phyloP scores from a whole-genome alignment of 768 basidiomycete genomes.

The Grammothele lineata region DNA sequence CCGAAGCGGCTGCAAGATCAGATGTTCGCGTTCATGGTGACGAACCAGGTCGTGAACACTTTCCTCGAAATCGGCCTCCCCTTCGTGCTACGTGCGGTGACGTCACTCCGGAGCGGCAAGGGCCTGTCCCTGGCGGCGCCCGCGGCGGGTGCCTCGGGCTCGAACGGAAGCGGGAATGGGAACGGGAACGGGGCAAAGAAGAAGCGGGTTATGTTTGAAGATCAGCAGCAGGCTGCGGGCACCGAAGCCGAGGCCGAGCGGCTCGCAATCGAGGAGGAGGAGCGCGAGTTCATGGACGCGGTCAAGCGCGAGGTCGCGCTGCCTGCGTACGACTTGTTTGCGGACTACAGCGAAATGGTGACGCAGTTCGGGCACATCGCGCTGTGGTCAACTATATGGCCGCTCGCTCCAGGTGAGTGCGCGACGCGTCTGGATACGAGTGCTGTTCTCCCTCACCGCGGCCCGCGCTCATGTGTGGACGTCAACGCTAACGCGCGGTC shows the following conservation, averaged over 20 bases:
- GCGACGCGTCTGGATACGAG: not conserved
- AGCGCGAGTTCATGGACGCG: slow-evolving; percentile 73
- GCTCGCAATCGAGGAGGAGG: slow-evolving; percentile 44
- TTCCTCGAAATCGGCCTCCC: slow-evolving; percentile 82
- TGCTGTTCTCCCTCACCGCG: not conserved
- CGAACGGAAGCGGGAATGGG: slow-evolving; percentile 15
- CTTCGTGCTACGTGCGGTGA: slow-evolving; percentile 60
- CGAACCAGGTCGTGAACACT: slow-evolving; percentile 78
- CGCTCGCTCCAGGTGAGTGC: slow-evolving; percentile 69
- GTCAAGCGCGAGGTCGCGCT: slow-evolving; percentile 75
- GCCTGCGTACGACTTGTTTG: slow-evolving; percentile 77
- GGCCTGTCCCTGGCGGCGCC: slow-evolving; percentile 18
- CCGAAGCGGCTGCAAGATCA: slow-evolving; percentile 76
- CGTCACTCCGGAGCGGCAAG: slow-evolving; percentile 45
- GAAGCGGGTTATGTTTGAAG: slow-evolving; percentile 72
- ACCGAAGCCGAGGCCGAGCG: slow-evolving; percentile 20
- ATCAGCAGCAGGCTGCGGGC: slow-evolving; percentile 37
- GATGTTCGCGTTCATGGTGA: slow-evolving; percentile 91
- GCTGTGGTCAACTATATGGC: slow-evolving; percentile 94
- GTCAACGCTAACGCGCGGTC: no score
- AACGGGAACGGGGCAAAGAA: slow-evolving; percentile 34
- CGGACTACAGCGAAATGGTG: slow-evolving; percentile 95
- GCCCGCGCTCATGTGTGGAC: no score
- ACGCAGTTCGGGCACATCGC: slow-evolving; percentile 92
- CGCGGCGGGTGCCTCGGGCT: slow-evolving; percentile 14